A percentile compares a stretch with the other conserved stretches of the same genome.
Evolutionary conservation across 768 basidiomycete genomes (phyloP).

Genomic region (Collybia sordida): DNA sequence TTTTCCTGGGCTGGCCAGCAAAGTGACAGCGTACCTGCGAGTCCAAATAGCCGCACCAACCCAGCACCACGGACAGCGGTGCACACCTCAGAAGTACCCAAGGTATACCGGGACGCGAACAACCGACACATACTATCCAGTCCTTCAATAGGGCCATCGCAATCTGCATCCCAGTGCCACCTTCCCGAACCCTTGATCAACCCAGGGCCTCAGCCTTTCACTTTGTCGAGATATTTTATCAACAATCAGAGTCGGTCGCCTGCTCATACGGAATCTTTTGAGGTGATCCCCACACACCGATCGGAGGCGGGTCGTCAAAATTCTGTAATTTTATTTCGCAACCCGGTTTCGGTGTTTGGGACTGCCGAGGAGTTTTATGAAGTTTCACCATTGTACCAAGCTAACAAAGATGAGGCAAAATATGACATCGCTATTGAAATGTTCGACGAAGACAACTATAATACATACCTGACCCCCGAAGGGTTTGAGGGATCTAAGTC

Average conservation of each 20-base stretch:
- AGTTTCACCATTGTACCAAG: too few relatives aligned
- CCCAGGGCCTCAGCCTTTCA: too few relatives aligned
- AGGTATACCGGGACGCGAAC: background rate
- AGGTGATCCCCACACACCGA: background rate
- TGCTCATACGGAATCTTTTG: background rate
- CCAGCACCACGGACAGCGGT: background rate
- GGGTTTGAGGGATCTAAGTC: too few relatives aligned
- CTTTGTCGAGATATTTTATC: background rate
- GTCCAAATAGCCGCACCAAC: background rate
- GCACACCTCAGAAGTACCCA: background rate
- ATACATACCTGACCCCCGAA: too few relatives aligned
- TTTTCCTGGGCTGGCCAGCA: slow-evolving; percentile 6
- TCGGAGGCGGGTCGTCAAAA: too few relatives aligned
- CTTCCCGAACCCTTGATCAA: too few relatives aligned
- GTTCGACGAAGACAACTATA: too few relatives aligned
- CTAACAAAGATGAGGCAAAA: too few relatives aligned
- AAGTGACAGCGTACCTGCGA: background rate
- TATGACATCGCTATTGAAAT: too few relatives aligned
- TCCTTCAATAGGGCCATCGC: slow-evolving; percentile 25
- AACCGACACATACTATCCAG: slow-evolving; percentile 1
- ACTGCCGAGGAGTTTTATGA: too few relatives aligned
- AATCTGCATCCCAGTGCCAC: slow-evolving; percentile 25
- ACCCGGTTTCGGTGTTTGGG: too few relatives aligned
- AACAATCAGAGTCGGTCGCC: background rate
- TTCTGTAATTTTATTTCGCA: too few relatives aligned